A percentile compares a stretch with the other conserved stretches of the same genome.
Evolutionary conservation across 192 early-diverging fungal species (phyloP).

Genomic region (Backusella sp.): DNA sequence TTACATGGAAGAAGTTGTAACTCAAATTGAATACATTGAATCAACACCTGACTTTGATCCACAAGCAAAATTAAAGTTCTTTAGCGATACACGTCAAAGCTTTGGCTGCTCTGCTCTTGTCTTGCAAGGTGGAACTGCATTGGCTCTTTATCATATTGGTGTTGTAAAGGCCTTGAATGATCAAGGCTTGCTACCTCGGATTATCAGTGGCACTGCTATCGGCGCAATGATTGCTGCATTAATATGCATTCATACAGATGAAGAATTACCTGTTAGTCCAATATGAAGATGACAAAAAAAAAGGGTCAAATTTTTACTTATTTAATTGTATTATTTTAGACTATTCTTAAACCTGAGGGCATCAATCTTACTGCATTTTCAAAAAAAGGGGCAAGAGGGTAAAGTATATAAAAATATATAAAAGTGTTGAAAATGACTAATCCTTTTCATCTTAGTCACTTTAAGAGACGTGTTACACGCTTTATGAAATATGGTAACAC

Average conservation of each 20-base stretch:
- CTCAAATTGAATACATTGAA: conserved; percentile 55
- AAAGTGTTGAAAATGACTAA: not conserved
- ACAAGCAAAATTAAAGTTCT: conserved; percentile 64
- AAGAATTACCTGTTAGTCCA: conserved; percentile 60
- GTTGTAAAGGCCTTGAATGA: conserved; percentile 74
- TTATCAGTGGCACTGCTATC: conserved; percentile 75
- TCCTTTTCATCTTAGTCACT: conserved; percentile 33
- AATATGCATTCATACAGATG: conserved; percentile 74
- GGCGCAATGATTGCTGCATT: conserved; percentile 74
- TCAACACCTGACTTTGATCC: conserved; percentile 39
- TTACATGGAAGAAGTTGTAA: conserved; percentile 69
- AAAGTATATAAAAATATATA: not conserved
- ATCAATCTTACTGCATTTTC: conserved; percentile 70
- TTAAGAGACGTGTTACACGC: conserved; percentile 62
- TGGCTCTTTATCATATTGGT: conserved; percentile 77
- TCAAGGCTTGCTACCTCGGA: conserved; percentile 62
- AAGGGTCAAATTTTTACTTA: not conserved
- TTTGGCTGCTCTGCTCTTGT: conserved; percentile 76
- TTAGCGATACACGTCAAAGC: conserved; percentile 70
- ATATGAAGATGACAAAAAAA: no score
- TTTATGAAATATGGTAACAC: conserved; percentile 62
- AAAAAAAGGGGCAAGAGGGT: conserved; percentile 53
- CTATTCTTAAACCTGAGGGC: conserved; percentile 52
- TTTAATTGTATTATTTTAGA: conserved; percentile 18
- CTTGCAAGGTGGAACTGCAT: conserved; percentile 69